Evolutionary conservation across 1,284 basidiomycete genomes (phyloP).

Genomic region (Rhodotorula sp.): DNA sequence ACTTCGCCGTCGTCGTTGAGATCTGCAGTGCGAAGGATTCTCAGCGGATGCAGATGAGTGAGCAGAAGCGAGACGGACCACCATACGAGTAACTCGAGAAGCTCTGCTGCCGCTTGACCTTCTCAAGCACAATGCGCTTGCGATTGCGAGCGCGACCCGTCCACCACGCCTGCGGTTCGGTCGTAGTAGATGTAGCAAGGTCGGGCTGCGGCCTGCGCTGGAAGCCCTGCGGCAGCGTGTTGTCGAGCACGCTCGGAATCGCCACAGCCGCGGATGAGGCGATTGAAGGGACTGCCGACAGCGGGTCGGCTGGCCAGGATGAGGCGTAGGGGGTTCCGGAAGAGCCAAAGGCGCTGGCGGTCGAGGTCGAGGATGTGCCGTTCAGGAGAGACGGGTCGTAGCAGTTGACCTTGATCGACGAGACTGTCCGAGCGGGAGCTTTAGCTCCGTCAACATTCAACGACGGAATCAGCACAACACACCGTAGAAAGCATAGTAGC

Average conservation of each 20-base stretch:
- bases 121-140: constrained; percentile 1
- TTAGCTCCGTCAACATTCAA: neutral
- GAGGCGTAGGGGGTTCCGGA: neutral
- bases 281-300: neutral
- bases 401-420: constrained; percentile 15
- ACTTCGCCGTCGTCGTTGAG: constrained; percentile 19
- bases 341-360: neutral
- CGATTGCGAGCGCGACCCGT: neutral
- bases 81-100: constrained; percentile 16
- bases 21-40: neutral
- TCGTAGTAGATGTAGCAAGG: too few relatives aligned
- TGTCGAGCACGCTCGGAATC: too few relatives aligned
- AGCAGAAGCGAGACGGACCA: neutral
- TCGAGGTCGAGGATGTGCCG: neutral
- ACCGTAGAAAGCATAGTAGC: constrained; percentile 20
- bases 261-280: neutral
- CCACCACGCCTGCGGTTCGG: neutral
- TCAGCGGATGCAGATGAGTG: neutral
- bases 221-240: neutral
- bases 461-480: neutral
- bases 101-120: constrained; percentile 4
- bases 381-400: constrained; percentile 3
- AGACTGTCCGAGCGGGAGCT: neutral
- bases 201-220: too few relatives aligned
- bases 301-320: neutral